Percentiles rank a stretch among this genome's conserved stretches.
Conservation (phyloP, 257 asterid species). For the Solanum chiquidenum region DNA sequence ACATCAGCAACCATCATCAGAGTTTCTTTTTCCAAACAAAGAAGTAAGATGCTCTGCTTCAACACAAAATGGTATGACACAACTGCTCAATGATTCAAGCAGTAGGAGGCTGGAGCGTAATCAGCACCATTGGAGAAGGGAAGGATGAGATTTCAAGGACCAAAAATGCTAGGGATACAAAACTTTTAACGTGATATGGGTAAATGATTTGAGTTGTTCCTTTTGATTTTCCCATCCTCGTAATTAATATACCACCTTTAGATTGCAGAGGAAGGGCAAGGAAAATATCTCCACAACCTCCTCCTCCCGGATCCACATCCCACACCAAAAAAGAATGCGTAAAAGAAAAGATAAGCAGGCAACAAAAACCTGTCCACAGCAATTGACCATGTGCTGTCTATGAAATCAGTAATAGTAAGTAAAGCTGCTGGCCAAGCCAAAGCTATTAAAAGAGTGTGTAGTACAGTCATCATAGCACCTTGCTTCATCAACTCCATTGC, state of each 20-base stretch:
- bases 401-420: constrained; percentile 56
- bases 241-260: neutral
- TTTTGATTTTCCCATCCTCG: neutral
- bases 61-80: neutral
- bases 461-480: constrained; percentile 95
- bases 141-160: neutral
- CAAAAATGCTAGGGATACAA: neutral
- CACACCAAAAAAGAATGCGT: neutral
- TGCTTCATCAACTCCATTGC: constrained; percentile 77
- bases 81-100: neutral
- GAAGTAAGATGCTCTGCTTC: neutral
- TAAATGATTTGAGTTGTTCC: neutral
- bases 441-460: constrained; percentile 64
- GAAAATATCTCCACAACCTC: neutral
- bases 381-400: constrained; percentile 92
- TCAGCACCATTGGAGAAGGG: neutral
- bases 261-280: neutral
- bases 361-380: constrained; percentile 69
- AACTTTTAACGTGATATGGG: neutral
- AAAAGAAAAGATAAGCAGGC: neutral
- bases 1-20: neutral
- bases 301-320: neutral
- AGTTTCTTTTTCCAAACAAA: neutral
- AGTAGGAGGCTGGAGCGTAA: neutral
- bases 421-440: constrained; percentile 92